Evolutionary conservation across 163 green algal genomes (phyloP).

Genomic region (Smithsoniella earleae): DNA sequence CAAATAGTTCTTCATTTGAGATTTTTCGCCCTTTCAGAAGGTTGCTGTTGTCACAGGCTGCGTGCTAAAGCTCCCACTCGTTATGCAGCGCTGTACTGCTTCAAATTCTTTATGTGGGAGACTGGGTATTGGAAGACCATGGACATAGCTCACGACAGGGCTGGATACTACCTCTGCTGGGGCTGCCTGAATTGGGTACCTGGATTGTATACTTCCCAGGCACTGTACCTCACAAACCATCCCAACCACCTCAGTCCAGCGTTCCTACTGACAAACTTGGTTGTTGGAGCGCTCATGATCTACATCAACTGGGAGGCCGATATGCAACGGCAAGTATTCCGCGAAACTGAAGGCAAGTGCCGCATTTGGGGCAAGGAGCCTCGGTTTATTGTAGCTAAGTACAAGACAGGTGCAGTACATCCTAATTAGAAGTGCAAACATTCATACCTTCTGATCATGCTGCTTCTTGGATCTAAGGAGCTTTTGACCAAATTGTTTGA

Average conservation of each 20-base stretch:
- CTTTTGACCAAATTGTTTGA: no score
- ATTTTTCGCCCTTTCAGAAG: not conserved
- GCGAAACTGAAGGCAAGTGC: constrained; percentile 42
- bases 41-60: no score
- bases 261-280: constrained; percentile 35
- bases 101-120: constrained; percentile 77
- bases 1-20: no score
- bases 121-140: constrained; percentile 64
- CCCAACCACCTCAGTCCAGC: constrained; percentile 37
- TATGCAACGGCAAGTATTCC: constrained; percentile 55
- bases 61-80: constrained; percentile 5
- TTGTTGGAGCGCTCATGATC: constrained; percentile 45
- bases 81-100: constrained; percentile 59
- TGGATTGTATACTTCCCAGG: constrained; percentile 61
- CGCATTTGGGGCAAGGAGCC: constrained; percentile 51
- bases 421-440: not conserved
- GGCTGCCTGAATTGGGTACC: constrained; percentile 69
- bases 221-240: constrained; percentile 54
- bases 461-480: no score
- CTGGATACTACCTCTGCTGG: constrained; percentile 71
- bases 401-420: constrained; percentile 39
- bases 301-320: constrained; percentile 71
- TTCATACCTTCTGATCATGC: no score
- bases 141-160: constrained; percentile 72
- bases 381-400: constrained; percentile 48